Evolutionary conservation across 768 basidiomycete genomes (phyloP), one percentile per base, ranked within the genome.

Genomic region (Rhizopogon roseolus): DNA sequence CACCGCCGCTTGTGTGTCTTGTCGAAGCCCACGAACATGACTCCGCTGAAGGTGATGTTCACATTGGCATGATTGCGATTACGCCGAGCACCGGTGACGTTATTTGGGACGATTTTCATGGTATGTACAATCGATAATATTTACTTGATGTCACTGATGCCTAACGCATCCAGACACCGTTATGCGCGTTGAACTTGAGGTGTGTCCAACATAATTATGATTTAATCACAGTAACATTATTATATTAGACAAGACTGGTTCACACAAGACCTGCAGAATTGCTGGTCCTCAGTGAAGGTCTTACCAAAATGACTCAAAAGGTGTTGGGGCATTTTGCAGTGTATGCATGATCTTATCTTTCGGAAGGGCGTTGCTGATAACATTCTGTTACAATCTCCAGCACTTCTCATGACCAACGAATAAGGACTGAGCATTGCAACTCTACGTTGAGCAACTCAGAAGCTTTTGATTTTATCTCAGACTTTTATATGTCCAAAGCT

Each of bases 21-120:
- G 84, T 89, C 43, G 87, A 93, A 60, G 45, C 53, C 37, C 46
- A 56, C 1, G 29, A 57, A 60, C 27, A 67, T 2, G 49, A 49
- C 27, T 28, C 48, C 29, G 49, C 45, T 14, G 63, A 58, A 25
- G 67, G 62, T 5, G 61, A 76, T 49, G 78, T 82, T 4, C 70
- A 62, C 1, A 77, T 98, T 39, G 86, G 86, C 7, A 75, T 98
- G 69, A 77, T 98, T 34, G 81, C 82, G 14, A 84, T 97, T 14
- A 83, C 84, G 53, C 91, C 94, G 1, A 85, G 85, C 44, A 97
- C 93, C 0, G 96, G 96, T 1, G 95, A 97, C 59, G 88, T 99
- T 3, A 73, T 93, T 2, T 98, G 92, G 84, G 96, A 99, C 62
- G 83, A 90, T 52, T 96, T 95, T 63, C 78, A 88, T 50, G 93